Evolutionary conservation across 306 rosid species (phyloP).

Genomic region (Quercus engelmannii): DNA sequence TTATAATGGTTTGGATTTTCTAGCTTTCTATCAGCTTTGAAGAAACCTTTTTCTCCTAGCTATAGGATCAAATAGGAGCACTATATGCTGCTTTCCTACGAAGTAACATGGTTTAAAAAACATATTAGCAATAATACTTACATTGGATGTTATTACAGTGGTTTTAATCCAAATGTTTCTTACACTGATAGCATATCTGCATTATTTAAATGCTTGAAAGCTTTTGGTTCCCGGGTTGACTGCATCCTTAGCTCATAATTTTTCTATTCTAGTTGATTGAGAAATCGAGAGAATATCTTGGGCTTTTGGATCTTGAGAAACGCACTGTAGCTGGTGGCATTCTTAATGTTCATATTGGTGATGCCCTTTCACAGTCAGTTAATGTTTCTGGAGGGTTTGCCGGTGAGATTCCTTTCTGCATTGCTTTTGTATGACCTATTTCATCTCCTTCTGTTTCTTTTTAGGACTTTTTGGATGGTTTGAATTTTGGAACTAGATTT

Average conservation of each 20-base stretch:
- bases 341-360: slow-evolving; percentile 71
- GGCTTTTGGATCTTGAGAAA: slow-evolving; percentile 80
- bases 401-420: slow-evolving; percentile 52
- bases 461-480: not conserved
- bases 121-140: too few species aligned
- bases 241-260: slow-evolving; percentile 19
- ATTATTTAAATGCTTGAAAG: not conserved
- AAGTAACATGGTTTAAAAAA: too few species aligned
- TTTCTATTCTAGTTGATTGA: slow-evolving; percentile 64
- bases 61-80: too few species aligned
- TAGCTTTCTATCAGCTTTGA: too few species aligned
- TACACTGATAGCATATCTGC: too few species aligned
- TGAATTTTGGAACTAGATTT: not conserved
- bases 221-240: slow-evolving; percentile 10
- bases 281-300: slow-evolving; percentile 75
- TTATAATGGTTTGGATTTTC: too few species aligned
- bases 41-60: too few species aligned
- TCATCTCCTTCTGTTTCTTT: not conserved
- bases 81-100: too few species aligned
- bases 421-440: slow-evolving; percentile 12
- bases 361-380: slow-evolving; percentile 65
- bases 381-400: slow-evolving; percentile 62
- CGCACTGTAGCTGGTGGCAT: slow-evolving; percentile 67
- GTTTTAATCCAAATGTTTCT: too few species aligned
- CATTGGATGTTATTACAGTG: too few species aligned